Base-by-base conservation (phyloP, 345 rosid genomes). In the Microcos paniculata region DNA sequence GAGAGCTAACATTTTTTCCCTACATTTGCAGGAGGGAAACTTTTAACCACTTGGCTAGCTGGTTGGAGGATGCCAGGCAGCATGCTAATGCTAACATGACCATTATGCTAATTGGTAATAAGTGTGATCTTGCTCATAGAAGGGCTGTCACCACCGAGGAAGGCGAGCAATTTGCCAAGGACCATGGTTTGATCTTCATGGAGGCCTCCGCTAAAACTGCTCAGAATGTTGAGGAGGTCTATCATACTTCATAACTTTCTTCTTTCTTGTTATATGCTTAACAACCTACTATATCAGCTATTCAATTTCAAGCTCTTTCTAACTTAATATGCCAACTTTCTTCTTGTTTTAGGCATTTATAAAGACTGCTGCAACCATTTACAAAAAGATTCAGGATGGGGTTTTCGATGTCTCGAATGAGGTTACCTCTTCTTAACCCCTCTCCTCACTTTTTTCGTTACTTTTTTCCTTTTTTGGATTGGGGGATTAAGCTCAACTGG, bases 171-270 rank as follows among this genome's bases (percentile, higher is more conserved):
- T 96, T 96, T 74, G 99, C 99, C 16, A 96, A 81, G 85, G 99
- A 96, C 82, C 90, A 96, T 77, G 98, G 99, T 15, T 86, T 96
- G 82, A 92, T 96, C 58, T 96, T 96, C 84, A 96, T 94, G 97
- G 99, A 96, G 76, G 99, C 98, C 72, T 96, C 99, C 76, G 99
- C 99, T 51, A 96, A 94, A 81, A 93, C 99, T 80, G 97, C 99
- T 77, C 97, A 87, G 83, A 96, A 96, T 81, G 99, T 96, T 7
- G 98, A 96, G 77, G 98, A 96, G 94, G 99, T 92, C 23, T 19
- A 2, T 68, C 28, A 16, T 46, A 26, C 38, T 18, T 67, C 3
- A 14, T 38, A 15, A 15, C 38, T 16, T 28, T 66, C 43, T 30
- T 69, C 5, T 69, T 13, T 9, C 56, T 69, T 4, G 1, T 56